Evolutionary conservation across 2,329 filamentous ascomycete genomes (phyloP).

Genomic region (Trichoderma oligosporum): DNA sequence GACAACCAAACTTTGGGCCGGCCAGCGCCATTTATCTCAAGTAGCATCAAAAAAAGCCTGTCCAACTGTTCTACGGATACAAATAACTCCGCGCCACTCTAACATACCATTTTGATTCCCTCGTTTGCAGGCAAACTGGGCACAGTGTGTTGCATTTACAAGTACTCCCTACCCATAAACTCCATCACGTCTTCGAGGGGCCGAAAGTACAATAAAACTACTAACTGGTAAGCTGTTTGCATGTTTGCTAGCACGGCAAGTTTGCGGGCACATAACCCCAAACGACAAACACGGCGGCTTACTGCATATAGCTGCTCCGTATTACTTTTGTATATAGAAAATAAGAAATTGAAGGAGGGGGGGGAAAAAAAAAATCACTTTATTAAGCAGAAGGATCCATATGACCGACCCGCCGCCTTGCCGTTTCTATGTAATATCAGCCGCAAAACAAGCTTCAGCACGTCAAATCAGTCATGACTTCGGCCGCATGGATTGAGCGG

Average conservation of each 20-base stretch:
- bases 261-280: neutral
- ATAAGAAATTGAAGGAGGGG: neutral
- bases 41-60: neutral
- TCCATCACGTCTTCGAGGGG: too few relatives aligned
- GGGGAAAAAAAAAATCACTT: neutral
- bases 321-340: neutral
- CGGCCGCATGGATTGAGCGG: conserved; percentile 1
- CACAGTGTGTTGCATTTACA: too few relatives aligned
- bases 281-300: neutral
- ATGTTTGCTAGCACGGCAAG: neutral
- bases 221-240: neutral
- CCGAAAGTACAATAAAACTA: too few relatives aligned
- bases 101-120: too few relatives aligned
- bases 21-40: conserved; percentile 12
- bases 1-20: conserved; percentile 3
- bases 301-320: conserved; percentile 2
- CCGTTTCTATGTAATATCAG: too few relatives aligned
- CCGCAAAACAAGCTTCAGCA: neutral
- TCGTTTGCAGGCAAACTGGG: too few relatives aligned
- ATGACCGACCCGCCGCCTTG: neutral
- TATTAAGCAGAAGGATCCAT: neutral
- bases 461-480: neutral
- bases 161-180: too few relatives aligned
- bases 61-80: too few relatives aligned
- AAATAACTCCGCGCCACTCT: neutral